Conservation (phyloP, 23 red algal species). For the Agarophyton chilense region DNA sequence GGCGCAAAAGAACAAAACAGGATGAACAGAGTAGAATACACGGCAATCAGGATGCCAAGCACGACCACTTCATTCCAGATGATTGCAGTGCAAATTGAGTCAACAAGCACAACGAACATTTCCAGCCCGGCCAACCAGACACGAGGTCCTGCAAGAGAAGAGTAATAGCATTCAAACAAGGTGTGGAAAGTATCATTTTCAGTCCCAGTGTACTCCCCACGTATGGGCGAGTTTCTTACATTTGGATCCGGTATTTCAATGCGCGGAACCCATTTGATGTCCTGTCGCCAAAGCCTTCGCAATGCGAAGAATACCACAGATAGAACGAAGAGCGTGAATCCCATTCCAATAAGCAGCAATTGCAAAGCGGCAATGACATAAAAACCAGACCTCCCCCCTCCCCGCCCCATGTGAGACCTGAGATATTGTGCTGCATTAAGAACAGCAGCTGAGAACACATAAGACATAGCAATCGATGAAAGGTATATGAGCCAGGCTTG, state of each 20-base stretch:
- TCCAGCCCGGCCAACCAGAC: constrained; percentile 71
- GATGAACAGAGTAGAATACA: constrained; percentile 38
- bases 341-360: constrained; percentile 66
- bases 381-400: constrained; percentile 43
- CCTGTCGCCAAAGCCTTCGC: constrained; percentile 19
- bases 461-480: constrained; percentile 65
- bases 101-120: constrained; percentile 41
- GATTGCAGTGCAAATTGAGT: constrained; percentile 48
- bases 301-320: constrained; percentile 55
- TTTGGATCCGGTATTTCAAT: constrained; percentile 56
- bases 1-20: constrained; percentile 62
- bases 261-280: constrained; percentile 66
- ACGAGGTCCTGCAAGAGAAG: constrained; percentile 47
- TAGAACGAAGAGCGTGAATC: constrained; percentile 60
- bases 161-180: constrained; percentile 76
- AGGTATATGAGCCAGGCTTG: constrained; percentile 80
- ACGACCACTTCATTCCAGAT: constrained; percentile 69
- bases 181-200: constrained; percentile 57
- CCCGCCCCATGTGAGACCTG: constrained; percentile 34
- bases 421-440: constrained; percentile 69
- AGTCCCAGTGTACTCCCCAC: constrained; percentile 45
- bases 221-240: constrained; percentile 30
- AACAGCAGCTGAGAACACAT: constrained; percentile 52
- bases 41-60: constrained; percentile 22
- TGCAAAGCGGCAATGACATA: constrained; percentile 67